phyloP scores from a whole-genome alignment of 495 filamentous ascomycete species.

The Podospora tetraspora region DNA sequence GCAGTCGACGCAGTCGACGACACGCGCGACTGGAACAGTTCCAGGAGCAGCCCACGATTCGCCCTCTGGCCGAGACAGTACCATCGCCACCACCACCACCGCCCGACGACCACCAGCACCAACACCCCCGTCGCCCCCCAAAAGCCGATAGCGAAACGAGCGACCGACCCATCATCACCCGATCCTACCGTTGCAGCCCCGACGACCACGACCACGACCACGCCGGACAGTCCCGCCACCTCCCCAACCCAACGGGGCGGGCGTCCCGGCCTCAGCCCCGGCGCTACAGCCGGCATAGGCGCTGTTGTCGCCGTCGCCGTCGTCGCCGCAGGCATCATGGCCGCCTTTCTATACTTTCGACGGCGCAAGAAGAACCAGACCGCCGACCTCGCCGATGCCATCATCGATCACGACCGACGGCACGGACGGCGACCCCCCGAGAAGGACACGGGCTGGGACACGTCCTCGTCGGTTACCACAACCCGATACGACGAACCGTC shows the following conservation, averaged over 20 bases:
- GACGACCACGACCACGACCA: background rate
- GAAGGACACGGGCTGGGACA: slow-evolving; percentile 14
- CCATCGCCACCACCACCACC: background rate
- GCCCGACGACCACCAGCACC: background rate
- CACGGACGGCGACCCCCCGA: slow-evolving; percentile 20
- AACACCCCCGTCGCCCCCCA: background rate
- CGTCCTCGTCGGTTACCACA: slow-evolving; percentile 20
- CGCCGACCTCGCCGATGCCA: slow-evolving; percentile 14
- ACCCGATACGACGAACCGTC: slow-evolving; percentile 25
- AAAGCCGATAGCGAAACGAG: too few relatives aligned
- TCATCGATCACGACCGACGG: slow-evolving; percentile 21
- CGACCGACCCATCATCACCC: too few relatives aligned
- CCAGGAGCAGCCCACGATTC: background rate
- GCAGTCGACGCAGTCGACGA: background rate
- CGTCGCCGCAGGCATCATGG: slow-evolving; percentile 27
- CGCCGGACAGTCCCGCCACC: background rate
- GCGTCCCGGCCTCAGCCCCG: slow-evolving; percentile 20
- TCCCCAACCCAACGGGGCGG: slow-evolving; percentile 9
- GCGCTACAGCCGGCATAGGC: slow-evolving; percentile 27
- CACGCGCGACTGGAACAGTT: background rate
- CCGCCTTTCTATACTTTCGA: slow-evolving; percentile 25
- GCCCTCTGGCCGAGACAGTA: background rate
- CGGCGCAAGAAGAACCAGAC: slow-evolving; percentile 22
- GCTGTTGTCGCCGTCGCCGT: slow-evolving; percentile 20
- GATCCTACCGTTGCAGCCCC: too few relatives aligned